Evolutionary conservation across 345 rosid species (phyloP).

Genomic region (Mercurialis annua): DNA sequence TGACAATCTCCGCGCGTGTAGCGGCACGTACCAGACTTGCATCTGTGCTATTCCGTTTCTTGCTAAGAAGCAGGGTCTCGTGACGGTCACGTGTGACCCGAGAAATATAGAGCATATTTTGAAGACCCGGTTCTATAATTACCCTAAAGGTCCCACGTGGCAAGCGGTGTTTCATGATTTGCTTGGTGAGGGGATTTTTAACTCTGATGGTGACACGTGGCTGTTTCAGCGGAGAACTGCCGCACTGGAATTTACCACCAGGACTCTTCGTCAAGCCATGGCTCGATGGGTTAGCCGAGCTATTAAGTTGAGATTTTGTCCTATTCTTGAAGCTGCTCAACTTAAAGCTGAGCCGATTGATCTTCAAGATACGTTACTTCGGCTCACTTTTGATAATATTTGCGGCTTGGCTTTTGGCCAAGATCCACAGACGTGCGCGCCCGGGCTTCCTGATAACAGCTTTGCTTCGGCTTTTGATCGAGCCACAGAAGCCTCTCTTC

Average conservation of each 20-base stretch:
- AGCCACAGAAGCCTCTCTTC: slow-evolving; percentile 90
- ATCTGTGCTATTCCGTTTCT: slow-evolving; percentile 83
- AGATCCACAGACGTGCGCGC: slow-evolving; percentile 81
- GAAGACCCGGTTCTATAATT: slow-evolving; percentile 79
- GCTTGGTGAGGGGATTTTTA: slow-evolving; percentile 89
- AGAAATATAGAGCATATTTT: slow-evolving; percentile 81
- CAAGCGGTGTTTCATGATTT: slow-evolving; percentile 92
- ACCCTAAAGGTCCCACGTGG: slow-evolving; percentile 98
- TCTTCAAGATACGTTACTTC: slow-evolving; percentile 80
- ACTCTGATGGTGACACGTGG: slow-evolving; percentile 94
- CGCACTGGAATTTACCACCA: slow-evolving; percentile 91
- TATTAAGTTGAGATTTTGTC: slow-evolving; percentile 63
- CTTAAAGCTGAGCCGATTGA: slow-evolving; percentile 50
- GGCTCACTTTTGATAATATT: slow-evolving; percentile 90
- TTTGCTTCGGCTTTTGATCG: slow-evolving; percentile 79
- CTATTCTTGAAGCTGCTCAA: slow-evolving; percentile 63
- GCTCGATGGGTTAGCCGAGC: slow-evolving; percentile 89
- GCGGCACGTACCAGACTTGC: slow-evolving; percentile 98
- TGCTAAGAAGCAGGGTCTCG: slow-evolving; percentile 83
- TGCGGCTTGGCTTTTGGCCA: slow-evolving; percentile 96
- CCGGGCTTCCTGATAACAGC: slow-evolving; percentile 64
- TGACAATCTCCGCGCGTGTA: slow-evolving; percentile 85
- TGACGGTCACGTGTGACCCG: slow-evolving; percentile 96
- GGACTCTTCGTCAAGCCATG: slow-evolving; percentile 98
- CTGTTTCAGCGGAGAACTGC: slow-evolving; percentile 93